A percentile compares a stretch with the other conserved stretches of the same genome.
phyloP scores from a whole-genome alignment of 768 basidiomycete species.

The Hygrophorus russula region DNA sequence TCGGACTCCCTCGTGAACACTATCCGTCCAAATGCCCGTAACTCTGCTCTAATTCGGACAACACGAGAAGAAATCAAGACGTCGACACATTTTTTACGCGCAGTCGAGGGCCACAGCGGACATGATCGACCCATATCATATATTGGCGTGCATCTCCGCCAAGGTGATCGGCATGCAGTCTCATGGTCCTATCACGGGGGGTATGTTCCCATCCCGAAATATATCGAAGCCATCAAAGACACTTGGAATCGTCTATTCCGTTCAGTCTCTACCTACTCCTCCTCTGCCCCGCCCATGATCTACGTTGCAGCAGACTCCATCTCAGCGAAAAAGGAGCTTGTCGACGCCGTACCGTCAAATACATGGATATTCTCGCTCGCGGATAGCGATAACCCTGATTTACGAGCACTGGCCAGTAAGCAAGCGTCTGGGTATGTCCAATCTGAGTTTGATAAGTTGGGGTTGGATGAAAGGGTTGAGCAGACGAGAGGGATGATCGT shows the following conservation, averaged over 20 bases:
- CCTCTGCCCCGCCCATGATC: conserved; percentile 22
- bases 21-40: conserved; percentile 42
- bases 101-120: background rate
- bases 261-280: conserved; percentile 10
- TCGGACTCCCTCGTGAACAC: conserved; percentile 35
- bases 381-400: conserved; percentile 26
- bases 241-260: conserved; percentile 27
- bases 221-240: conserved; percentile 27
- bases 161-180: conserved; percentile 41
- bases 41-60: conserved; percentile 32
- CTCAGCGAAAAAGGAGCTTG: conserved; percentile 28
- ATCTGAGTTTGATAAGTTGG: conserved; percentile 31
- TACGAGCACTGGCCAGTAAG: conserved; percentile 38
- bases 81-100: conserved; percentile 11
- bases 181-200: conserved; percentile 31
- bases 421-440: conserved; percentile 37
- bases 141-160: conserved; percentile 50
- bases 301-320: conserved; percentile 59
- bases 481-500: conserved; percentile 56
- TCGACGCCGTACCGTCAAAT: conserved; percentile 21
- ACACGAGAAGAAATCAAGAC: conserved; percentile 35
- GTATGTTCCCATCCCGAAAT: conserved; percentile 41
- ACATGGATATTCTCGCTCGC: conserved; percentile 34
- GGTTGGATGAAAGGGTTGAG: conserved; percentile 27
- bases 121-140: conserved; percentile 19